Evolutionary conservation across 1,284 basidiomycete species (phyloP), one percentile per base, ranked within the genome.

Genomic region (Coniophora puteana): DNA sequence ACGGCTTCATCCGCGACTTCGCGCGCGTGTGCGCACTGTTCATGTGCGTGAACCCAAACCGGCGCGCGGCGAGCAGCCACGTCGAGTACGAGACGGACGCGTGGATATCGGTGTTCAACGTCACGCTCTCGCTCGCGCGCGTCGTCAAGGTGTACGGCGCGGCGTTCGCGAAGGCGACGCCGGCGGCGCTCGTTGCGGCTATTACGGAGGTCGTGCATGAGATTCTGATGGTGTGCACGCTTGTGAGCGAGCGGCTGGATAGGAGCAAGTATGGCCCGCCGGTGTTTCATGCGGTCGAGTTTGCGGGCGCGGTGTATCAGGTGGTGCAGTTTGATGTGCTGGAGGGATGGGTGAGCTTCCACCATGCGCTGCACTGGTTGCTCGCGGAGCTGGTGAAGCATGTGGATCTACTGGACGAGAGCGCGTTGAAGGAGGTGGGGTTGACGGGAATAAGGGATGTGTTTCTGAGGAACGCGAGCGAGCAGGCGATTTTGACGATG

Each of bases 11-110:
- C 51, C 54, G 63, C 37, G 71, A 75, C 29, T 83, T 67, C 52
- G 65, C 63, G 13, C 71, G 75, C 43, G 85, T 89, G 10, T 86
- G 91, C 58, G 80, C 84, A 51, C 70, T 94, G 32, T 96, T 96
- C 70, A 90, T 91, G 74, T 89, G 87, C 49, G 76, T 96, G 53
- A 93, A 94, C 54, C 84, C 91, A 1, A 92, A 92, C 60, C 82
- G 84, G 50, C 78, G 93, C n/a, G 89, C 88, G 8, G 79, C 74
- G 5, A 75, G 78, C 13, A 81, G 69, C 44, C 94, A 97, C 53
- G 82, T 96, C 52, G 93, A 96, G 61, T 97, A 90, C 63, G 94
- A 97, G 64, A 85, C 87, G 24, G 94, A 97, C 51, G 82, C 85
- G 22, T 96, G 93, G 91, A 89, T 94, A 47, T 89, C 83, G 54